Conservation (phyloP, 768 basidiomycete genomes). For the Suillus clintonianus region DNA sequence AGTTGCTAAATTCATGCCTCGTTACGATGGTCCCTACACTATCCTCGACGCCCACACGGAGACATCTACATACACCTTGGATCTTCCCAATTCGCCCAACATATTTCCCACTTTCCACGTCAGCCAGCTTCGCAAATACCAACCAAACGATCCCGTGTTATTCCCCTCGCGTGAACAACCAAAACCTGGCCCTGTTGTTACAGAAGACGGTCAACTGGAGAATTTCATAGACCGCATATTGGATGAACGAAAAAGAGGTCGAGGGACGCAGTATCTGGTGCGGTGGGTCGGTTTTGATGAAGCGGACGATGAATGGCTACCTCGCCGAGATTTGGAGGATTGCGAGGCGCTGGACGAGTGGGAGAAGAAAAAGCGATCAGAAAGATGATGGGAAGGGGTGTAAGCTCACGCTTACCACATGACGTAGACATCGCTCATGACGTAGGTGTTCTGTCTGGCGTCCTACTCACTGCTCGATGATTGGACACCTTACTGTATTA, state of each 20-base stretch:
- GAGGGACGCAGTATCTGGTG: constrained; percentile 6
- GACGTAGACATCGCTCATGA: no score
- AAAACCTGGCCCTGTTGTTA: not conserved
- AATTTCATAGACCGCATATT: constrained; percentile 1
- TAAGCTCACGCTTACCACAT: not conserved
- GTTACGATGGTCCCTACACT: no score
- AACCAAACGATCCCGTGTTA: not conserved
- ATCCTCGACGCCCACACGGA: no score
- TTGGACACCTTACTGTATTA: no score
- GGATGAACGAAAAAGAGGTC: constrained; percentile 5
- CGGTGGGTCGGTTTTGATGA: constrained; percentile 2
- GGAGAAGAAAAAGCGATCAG: not conserved
- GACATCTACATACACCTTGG: no score
- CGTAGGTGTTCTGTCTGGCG: no score
- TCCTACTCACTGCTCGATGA: no score
- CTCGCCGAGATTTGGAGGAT: not conserved
- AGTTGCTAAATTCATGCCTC: no score
- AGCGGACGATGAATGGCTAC: constrained; percentile 3
- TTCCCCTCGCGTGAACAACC: not conserved
- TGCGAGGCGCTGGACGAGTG: constrained; percentile 2
- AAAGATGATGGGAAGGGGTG: constrained; percentile 5
- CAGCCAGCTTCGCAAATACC: not conserved
- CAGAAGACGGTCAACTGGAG: not conserved
- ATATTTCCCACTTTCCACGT: not conserved
- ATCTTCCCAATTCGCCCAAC: no score